Conservation (phyloP, 768 basidiomycete species). For the Termitomyces heimii region DNA sequence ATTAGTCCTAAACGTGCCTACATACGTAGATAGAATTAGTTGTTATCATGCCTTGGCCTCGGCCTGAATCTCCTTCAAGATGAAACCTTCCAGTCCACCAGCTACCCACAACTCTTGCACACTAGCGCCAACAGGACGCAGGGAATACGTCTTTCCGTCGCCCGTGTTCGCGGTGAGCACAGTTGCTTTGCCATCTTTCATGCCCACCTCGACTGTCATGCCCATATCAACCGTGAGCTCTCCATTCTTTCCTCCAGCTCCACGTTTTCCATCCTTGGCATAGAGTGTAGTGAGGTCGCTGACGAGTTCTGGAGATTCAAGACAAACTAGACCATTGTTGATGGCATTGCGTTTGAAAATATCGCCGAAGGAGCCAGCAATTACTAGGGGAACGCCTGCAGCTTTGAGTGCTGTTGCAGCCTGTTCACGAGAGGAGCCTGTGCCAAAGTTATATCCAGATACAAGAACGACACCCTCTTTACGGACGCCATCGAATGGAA, state of each 20-base stretch:
- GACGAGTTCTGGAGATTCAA: constrained; percentile 90
- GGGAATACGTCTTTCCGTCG: constrained; percentile 48
- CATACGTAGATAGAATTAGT: neutral
- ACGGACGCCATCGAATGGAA: constrained; percentile 13
- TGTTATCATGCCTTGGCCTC: constrained; percentile 14
- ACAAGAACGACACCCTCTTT: constrained; percentile 75
- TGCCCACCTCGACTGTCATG: constrained; percentile 57
- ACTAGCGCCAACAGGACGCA: constrained; percentile 82
- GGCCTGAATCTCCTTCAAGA: constrained; percentile 64
- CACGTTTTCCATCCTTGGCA: constrained; percentile 68
- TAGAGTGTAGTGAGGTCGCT: constrained; percentile 72
- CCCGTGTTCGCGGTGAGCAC: constrained; percentile 38
- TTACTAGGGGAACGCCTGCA: constrained; percentile 86
- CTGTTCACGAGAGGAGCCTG: constrained; percentile 96
- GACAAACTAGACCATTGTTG: constrained; percentile 95
- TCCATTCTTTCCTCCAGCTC: constrained; percentile 73
- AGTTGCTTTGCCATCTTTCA: constrained; percentile 63
- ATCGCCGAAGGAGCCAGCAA: constrained; percentile 98
- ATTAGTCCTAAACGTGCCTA: neutral
- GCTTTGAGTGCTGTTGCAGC: constrained; percentile 96
- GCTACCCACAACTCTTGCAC: constrained; percentile 98
- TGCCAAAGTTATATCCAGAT: constrained; percentile 97
- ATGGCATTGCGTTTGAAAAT: constrained; percentile 99
- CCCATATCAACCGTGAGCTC: constrained; percentile 81
- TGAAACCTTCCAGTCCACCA: constrained; percentile 89